A percentile compares a stretch with the other conserved stretches of the same genome.
Conservation (phyloP, 1,284 basidiomycete genomes). For the Pyrrhoderma noxium region DNA sequence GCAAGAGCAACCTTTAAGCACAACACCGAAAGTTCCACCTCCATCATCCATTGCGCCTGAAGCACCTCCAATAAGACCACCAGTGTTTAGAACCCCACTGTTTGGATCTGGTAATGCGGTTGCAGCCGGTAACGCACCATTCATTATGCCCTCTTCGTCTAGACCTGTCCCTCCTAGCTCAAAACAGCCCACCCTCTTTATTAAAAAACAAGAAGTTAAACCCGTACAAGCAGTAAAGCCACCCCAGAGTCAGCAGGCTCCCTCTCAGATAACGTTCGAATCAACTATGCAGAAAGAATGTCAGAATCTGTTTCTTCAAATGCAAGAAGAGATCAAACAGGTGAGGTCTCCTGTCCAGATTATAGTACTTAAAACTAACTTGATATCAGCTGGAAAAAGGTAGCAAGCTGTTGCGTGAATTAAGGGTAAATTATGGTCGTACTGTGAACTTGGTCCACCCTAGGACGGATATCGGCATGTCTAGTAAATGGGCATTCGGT, state of each 20-base stretch:
- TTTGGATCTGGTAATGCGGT: neutral
- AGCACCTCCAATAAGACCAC: neutral
- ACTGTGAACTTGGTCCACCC: conserved; percentile 33
- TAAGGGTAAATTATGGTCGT: conserved; percentile 29
- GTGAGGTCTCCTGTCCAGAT: conserved; percentile 7
- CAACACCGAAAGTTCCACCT: neutral
- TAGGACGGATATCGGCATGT: conserved; percentile 39
- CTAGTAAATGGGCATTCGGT: conserved; percentile 45
- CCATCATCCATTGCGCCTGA: neutral
- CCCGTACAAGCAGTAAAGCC: neutral
- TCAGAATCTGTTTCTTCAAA: conserved; percentile 9
- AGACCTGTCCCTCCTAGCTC: neutral
- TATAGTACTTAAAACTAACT: neutral
- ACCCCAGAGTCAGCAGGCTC: neutral
- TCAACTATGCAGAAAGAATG: conserved; percentile 20
- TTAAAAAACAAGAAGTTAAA: neutral
- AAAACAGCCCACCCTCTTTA: neutral
- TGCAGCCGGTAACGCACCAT: conserved; percentile 6
- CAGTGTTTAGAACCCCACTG: conserved; percentile 15
- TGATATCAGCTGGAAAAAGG: conserved; percentile 12
- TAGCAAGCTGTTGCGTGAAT: conserved; percentile 20
- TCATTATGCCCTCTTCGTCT: conserved; percentile 13
- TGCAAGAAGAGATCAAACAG: conserved; percentile 16
- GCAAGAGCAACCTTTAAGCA: neutral
- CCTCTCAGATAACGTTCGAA: conserved; percentile 15